Evolutionary conservation across 2,329 filamentous ascomycete species (phyloP).

Genomic region (Colletotrichum brevisporum): DNA sequence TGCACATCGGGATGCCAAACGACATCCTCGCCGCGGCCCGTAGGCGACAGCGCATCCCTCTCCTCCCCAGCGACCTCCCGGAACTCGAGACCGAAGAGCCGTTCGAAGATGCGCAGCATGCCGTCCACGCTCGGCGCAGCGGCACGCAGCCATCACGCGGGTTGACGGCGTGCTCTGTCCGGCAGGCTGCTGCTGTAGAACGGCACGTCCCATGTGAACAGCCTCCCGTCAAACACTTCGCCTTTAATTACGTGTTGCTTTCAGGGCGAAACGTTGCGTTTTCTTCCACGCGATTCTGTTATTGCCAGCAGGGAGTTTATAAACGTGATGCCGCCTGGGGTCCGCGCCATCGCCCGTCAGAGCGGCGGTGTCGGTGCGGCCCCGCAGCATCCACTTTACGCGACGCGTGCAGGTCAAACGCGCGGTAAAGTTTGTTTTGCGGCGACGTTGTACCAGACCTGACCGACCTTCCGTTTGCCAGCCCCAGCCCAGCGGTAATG

Average conservation of each 20-base stretch:
- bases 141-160: too few species aligned
- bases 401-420: too few species aligned
- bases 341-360: too few species aligned
- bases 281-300: too few species aligned
- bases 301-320: too few species aligned
- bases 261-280: constrained; percentile 65
- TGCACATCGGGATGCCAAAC: constrained; percentile 68
- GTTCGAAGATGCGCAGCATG: constrained; percentile 64
- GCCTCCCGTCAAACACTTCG: constrained; percentile 56
- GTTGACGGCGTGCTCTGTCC: constrained; percentile 67
- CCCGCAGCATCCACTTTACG: too few species aligned
- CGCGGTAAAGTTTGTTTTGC: too few species aligned
- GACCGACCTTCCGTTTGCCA: too few species aligned
- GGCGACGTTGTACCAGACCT: too few species aligned
- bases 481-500: too few species aligned
- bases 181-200: constrained; percentile 71
- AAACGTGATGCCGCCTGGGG: too few species aligned
- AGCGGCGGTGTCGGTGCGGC: too few species aligned
- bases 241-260: constrained; percentile 62
- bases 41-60: constrained; percentile 28
- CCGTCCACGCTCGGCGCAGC: constrained; percentile 65
- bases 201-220: constrained; percentile 69
- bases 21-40: constrained; percentile 27
- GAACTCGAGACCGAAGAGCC: constrained; percentile 53
- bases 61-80: constrained; percentile 61